Percentiles rank a stretch among this genome's conserved stretches.
These are phyloP conservation scores for Penicillium subrubescens DNA, from an alignment of 495 filamentous ascomycete species.

Conservation along the genomic window DNA sequence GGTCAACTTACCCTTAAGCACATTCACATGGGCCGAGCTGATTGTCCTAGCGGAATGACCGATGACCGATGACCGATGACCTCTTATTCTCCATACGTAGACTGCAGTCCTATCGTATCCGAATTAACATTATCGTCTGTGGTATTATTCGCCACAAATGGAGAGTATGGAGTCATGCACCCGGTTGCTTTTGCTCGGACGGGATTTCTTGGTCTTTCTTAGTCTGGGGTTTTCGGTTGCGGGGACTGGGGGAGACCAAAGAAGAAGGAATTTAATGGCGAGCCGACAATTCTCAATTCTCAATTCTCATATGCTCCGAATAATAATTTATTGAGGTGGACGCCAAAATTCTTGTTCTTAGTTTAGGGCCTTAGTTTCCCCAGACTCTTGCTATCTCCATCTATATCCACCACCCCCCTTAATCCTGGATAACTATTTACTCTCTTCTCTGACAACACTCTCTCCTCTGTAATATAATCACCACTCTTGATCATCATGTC, in stretches of 20 bases:
- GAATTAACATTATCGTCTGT: background rate
- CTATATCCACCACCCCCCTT: background rate
- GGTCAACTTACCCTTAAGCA: background rate
- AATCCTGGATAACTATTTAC: background rate
- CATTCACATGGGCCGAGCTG: constrained; percentile 19
- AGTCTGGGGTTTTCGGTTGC: constrained; percentile 11
- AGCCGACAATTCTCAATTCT: background rate
- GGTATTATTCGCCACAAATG: background rate
- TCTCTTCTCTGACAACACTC: background rate
- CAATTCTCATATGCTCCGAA: too few species aligned
- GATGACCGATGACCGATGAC: background rate
- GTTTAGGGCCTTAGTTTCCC: background rate
- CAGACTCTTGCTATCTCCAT: background rate
- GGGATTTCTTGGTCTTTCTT: background rate
- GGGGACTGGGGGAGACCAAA: background rate
- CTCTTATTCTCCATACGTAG: too few species aligned
- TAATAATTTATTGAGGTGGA: background rate
- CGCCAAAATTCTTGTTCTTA: background rate
- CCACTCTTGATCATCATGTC: constrained; percentile 6
- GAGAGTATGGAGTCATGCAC: too few species aligned
- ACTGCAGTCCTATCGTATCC: too few species aligned
- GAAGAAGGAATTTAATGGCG: constrained; percentile 1
- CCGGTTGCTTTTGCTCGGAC: background rate
- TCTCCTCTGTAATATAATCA: background rate
- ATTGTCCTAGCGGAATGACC: background rate